Conservation (phyloP, 495 filamentous ascomycete species). For the Peziza echinospora region DNA sequence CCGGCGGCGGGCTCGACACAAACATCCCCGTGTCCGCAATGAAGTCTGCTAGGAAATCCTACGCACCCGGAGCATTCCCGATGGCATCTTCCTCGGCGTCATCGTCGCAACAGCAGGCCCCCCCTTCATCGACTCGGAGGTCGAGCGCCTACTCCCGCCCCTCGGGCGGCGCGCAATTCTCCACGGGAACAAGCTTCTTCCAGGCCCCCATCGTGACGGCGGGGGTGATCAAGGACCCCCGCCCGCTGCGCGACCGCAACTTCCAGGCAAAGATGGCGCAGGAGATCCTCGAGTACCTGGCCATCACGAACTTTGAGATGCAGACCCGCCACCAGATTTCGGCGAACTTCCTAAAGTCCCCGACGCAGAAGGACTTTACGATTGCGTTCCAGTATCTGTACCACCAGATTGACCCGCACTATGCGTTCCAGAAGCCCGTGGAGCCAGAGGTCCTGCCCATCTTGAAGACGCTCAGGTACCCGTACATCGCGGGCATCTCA, state of each 20-base stretch:
- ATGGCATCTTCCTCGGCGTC: background rate
- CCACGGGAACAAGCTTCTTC: constrained; percentile 52
- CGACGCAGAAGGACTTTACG: constrained; percentile 97
- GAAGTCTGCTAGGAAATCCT: constrained; percentile 42
- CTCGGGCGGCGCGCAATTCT: constrained; percentile 33
- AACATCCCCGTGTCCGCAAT: constrained; percentile 53
- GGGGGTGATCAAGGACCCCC: constrained; percentile 66
- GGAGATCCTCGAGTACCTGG: constrained; percentile 77
- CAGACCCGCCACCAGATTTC: constrained; percentile 83
- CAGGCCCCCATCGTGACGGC: constrained; percentile 48
- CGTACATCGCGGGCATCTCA: constrained; percentile 78
- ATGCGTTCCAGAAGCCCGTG: constrained; percentile 75
- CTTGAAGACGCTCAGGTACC: constrained; percentile 80
- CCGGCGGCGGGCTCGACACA: constrained; percentile 50
- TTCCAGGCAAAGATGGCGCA: constrained; percentile 65
- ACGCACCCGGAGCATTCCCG: constrained; percentile 38
- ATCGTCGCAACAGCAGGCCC: constrained; percentile 9
- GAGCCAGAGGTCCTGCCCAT: constrained; percentile 83
- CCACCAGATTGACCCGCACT: constrained; percentile 76
- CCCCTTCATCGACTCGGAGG: constrained; percentile 38
- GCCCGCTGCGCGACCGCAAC: constrained; percentile 60
- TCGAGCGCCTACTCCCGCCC: constrained; percentile 68
- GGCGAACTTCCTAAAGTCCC: constrained; percentile 67
- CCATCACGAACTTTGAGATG: constrained; percentile 83
- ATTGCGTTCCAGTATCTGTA: constrained; percentile 96